These are phyloP conservation scores for Chaetomium cochliodes DNA, from an alignment of 495 filamentous ascomycete genomes.

Conservation along the genomic window DNA sequence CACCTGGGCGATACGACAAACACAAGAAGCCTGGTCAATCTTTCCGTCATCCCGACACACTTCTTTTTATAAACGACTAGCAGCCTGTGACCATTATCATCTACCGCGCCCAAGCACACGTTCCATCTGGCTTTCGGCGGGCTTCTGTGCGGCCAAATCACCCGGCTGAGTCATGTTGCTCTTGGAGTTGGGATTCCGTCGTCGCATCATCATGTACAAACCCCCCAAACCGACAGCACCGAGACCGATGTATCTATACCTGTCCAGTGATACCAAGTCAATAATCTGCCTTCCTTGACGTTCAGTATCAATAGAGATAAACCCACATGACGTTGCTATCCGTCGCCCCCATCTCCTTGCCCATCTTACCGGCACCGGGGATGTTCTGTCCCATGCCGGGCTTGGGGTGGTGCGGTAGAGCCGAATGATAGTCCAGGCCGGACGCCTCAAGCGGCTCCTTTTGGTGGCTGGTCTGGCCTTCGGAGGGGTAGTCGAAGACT, in stretches of 20 bases:
- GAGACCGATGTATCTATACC: constrained; percentile 19
- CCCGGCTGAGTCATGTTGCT: neutral
- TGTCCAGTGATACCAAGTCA: neutral
- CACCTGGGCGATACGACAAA: too few relatives aligned
- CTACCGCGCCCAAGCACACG: constrained; percentile 1
- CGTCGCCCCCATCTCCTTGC: constrained; percentile 17
- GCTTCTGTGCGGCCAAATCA: constrained; percentile 1
- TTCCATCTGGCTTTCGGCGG: neutral
- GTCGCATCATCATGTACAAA: constrained; percentile 25
- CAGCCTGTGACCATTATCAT: neutral
- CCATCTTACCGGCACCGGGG: constrained; percentile 6
- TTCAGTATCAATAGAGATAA: neutral
- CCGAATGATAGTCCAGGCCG: constrained; percentile 21
- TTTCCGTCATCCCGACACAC: neutral
- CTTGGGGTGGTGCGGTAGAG: constrained; percentile 19
- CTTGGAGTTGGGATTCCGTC: neutral
- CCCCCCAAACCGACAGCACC: constrained; percentile 23
- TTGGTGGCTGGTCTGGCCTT: constrained; percentile 21
- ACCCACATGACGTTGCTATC: constrained; percentile 19
- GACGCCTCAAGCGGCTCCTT: constrained; percentile 10
- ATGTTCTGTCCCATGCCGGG: neutral
- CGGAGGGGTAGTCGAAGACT: constrained; percentile 34
- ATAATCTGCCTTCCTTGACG: neutral
- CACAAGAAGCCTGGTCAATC: neutral
- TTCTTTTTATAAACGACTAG: neutral